Base-by-base conservation (phyloP, 2,329 filamentous ascomycete species). In the Trichothecium sympodiale region DNA sequence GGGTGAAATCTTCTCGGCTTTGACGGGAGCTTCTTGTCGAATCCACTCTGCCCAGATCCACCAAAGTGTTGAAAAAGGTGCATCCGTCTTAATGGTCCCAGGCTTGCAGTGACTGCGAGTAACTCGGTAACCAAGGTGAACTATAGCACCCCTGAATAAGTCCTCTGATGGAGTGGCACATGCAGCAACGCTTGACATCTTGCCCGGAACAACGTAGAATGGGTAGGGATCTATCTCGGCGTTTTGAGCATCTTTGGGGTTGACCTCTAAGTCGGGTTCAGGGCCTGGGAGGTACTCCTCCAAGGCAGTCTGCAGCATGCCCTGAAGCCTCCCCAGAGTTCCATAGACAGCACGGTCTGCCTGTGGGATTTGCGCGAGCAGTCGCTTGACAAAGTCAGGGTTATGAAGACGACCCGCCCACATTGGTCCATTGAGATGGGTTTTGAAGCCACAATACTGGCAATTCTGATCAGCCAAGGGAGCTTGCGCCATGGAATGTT, bases 11-110 rank as follows among this genome's bases (percentile, higher is more conserved):
- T 76, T 75, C 1, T 73, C 74, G 26, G 79, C 74, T 52, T 83
- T 93, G 39, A 94, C 68, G 0, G 88, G 87, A 0, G 74, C 69
- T 49, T 80, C 83, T 53, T 94, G 86, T 17, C 80, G 74, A 12
- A 83, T 75, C 86, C 87, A 98, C 59, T 94, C 87, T 17, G 84
- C 73, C 76, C 96, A 91, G 18, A 96, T 66, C 53, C 93, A 83
- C 88, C 91, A 96, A 33, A 98, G 73, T 0, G 85, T 78, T 4
- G 67, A 67, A 87, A 87, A 98, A 0, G 88, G 84, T 12, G 91
- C 91, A 57, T 96, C 78, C 0, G 91, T 96, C 63, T 93, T 94
- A 58, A 96, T 78, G 50, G 84, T 91, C 17, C 88, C 89, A 0
- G 85, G 73, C 46, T 87, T 86, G 48, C 86, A 86, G 57, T 98